Evolutionary conservation across 108 stramenopile genomes (phyloP).

Genomic region (Fragilariopsis cylindrus): DNA sequence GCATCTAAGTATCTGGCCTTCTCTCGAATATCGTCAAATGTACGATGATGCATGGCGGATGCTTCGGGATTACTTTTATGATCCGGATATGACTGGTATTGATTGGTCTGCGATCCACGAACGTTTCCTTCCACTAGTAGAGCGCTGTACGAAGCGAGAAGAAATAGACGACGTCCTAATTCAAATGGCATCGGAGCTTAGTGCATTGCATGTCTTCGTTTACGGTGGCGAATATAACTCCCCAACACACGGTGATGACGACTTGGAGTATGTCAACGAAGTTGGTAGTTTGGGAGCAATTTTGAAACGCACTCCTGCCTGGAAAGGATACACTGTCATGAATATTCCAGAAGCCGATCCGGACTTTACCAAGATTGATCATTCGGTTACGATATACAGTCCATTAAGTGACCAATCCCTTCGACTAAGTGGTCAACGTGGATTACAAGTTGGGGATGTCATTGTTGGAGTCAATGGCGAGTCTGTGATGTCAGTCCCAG

Average conservation of each 20-base stretch:
- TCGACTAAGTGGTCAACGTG: conserved; percentile 56
- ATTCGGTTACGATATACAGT: conserved; percentile 50
- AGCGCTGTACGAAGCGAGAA: conserved; percentile 61
- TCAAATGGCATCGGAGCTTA: conserved; percentile 77
- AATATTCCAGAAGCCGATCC: conserved; percentile 63
- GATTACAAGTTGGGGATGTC: conserved; percentile 67
- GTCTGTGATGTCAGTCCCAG: conserved; percentile 62
- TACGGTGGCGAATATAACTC: conserved; percentile 73
- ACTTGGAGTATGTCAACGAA: conserved; percentile 30
- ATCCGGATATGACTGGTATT: conserved; percentile 53
- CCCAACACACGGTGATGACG: conserved; percentile 41
- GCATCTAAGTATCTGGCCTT: conserved; percentile 59
- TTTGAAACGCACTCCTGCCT: conserved; percentile 47
- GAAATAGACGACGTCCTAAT: conserved; percentile 75
- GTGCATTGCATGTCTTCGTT: conserved; percentile 78
- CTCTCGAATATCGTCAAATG: conserved; percentile 71
- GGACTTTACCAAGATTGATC: conserved; percentile 62
- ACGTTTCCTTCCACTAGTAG: conserved; percentile 58
- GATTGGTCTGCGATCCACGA: conserved; percentile 66
- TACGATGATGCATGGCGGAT: conserved; percentile 75
- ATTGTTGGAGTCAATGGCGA: conserved; percentile 77
- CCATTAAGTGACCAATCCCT: conserved; percentile 56
- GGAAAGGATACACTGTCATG: conserved; percentile 64
- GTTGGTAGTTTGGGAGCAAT: conserved; percentile 70
- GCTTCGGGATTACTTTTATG: conserved; percentile 78